phyloP scores from a whole-genome alignment of 768 basidiomycete genomes.

The Trametes sanguinea region DNA sequence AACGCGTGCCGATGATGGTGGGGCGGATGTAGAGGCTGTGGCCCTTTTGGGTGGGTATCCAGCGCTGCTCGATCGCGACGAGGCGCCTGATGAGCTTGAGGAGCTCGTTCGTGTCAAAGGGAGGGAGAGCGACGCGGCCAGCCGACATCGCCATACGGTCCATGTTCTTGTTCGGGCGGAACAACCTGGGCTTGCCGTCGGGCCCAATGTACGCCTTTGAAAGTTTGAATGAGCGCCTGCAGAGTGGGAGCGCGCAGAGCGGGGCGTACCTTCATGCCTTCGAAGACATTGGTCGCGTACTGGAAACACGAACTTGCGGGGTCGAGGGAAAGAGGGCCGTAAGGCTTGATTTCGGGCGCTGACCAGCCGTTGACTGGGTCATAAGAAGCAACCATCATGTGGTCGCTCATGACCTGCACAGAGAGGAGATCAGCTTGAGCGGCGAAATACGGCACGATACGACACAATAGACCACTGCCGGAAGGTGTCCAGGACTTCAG shows the following conservation, averaged over 20 bases:
- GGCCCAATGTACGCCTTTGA: constrained; percentile 65
- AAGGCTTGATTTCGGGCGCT: constrained; percentile 71
- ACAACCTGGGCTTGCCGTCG: constrained; percentile 74
- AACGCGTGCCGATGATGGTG: constrained; percentile 57
- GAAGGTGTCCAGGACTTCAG: no score
- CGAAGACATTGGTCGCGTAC: constrained; percentile 61
- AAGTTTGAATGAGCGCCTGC: not conserved
- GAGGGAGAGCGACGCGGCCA: constrained; percentile 70
- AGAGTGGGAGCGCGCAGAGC: not conserved
- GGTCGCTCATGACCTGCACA: constrained; percentile 63
- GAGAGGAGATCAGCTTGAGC: no score
- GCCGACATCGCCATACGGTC: constrained; percentile 70
- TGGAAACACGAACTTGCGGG: constrained; percentile 59
- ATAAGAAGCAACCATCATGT: constrained; percentile 72
- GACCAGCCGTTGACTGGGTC: constrained; percentile 68
- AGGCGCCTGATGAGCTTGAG: constrained; percentile 64
- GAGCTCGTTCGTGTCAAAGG: constrained; percentile 49
- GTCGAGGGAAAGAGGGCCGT: constrained; percentile 59
- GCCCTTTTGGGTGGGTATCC: constrained; percentile 77
- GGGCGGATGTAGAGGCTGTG: constrained; percentile 89
- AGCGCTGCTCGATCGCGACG: constrained; percentile 69
- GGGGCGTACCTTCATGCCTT: constrained; percentile 64
- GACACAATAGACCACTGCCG: no score
- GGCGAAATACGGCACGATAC: no score
- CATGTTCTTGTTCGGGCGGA: constrained; percentile 88